Conservation (phyloP, 1,139 yeast genomes). For the Kurtzmaniella quercitrusa region DNA sequence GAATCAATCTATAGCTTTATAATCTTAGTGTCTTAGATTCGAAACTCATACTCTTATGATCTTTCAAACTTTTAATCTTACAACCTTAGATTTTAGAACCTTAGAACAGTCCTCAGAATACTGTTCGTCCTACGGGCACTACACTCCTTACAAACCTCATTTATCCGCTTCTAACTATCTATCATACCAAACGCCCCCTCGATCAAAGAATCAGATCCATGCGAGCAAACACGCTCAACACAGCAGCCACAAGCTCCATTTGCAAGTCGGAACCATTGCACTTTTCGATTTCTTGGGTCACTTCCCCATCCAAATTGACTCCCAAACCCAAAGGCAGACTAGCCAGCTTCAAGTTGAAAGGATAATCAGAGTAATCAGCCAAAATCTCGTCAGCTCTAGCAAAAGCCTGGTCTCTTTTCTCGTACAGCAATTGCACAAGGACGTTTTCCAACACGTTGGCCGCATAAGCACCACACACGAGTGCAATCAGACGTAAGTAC, state of each 20-base stretch:
- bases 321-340: constrained; percentile 70
- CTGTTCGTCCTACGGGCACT: constrained; percentile 3
- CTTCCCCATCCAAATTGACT: constrained; percentile 66
- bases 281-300: constrained; percentile 63
- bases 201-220: constrained; percentile 46
- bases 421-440: constrained; percentile 71
- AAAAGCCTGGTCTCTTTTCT: constrained; percentile 89
- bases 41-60: no score
- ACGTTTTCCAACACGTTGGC: constrained; percentile 96
- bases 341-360: constrained; percentile 57
- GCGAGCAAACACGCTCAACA: constrained; percentile 55
- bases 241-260: constrained; percentile 90
- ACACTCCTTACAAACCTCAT: neutral
- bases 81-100: no score
- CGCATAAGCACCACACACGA: constrained; percentile 88
- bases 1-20: no score
- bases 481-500: constrained; percentile 71
- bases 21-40: no score
- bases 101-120: no score
- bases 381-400: constrained; percentile 89
- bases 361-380: constrained; percentile 78
- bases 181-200: neutral
- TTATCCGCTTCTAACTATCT: neutral
- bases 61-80: no score
- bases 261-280: constrained; percentile 57